Evolutionary conservation across 768 basidiomycete genomes (phyloP).

Genomic region (Lyophyllum atratum): DNA sequence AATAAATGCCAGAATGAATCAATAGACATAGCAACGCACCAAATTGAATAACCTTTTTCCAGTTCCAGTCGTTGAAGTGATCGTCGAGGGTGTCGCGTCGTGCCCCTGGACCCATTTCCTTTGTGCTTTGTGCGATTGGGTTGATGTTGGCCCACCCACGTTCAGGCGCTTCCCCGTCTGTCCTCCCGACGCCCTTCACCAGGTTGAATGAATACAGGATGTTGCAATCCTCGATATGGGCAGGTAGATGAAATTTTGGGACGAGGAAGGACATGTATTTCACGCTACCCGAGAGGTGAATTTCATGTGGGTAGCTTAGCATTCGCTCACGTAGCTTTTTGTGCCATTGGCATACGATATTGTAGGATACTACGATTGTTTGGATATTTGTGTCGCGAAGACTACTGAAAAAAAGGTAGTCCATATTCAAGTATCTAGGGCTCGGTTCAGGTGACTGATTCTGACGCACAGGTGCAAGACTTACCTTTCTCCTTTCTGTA

Average conservation of each 20-base stretch:
- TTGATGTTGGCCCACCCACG: constrained; percentile 25
- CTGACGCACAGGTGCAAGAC: background rate
- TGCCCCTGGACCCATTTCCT: constrained; percentile 27
- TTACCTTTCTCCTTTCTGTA: constrained; percentile 16
- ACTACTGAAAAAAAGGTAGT: constrained; percentile 20
- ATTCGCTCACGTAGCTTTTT: constrained; percentile 19
- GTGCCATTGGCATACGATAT: constrained; percentile 30
- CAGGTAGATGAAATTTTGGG: constrained; percentile 31
- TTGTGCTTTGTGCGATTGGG: constrained; percentile 14
- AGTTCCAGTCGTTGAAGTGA: too few relatives aligned
- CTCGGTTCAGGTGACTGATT: background rate
- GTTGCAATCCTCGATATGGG: constrained; percentile 24
- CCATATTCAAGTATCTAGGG: constrained; percentile 18
- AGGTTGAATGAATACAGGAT: too few relatives aligned
- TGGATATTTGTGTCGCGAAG: constrained; percentile 7
- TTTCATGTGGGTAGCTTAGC: background rate
- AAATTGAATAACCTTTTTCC: too few relatives aligned
- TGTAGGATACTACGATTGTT: constrained; percentile 22
- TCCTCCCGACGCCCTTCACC: too few relatives aligned
- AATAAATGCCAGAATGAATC: too few relatives aligned
- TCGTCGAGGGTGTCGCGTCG: background rate
- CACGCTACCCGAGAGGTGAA: background rate
- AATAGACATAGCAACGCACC: too few relatives aligned
- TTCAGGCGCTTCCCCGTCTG: constrained; percentile 6
- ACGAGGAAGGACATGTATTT: constrained; percentile 15